These are phyloP conservation scores for Vitis labrusca DNA, from an alignment of 164 flowering plant species.

Conservation along the genomic window DNA sequence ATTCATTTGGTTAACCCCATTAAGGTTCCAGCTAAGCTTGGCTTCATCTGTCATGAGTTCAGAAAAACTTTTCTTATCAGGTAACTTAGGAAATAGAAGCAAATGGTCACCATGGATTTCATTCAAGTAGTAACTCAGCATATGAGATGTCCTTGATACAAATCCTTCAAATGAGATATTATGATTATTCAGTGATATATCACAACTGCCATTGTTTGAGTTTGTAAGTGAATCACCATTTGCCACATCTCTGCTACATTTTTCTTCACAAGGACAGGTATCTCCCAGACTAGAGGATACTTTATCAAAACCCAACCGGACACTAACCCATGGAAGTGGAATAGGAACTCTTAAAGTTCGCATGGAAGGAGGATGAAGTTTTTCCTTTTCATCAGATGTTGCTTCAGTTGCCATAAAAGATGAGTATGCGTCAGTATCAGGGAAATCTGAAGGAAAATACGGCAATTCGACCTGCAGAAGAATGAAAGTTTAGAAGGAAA, in stretches of 20 bases:
- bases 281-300: slow-evolving; percentile 1
- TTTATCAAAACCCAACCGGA: slow-evolving; percentile 27
- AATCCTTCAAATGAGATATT: slow-evolving; percentile 35
- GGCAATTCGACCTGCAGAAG: slow-evolving; percentile 68
- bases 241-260: slow-evolving; percentile 3
- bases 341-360: slow-evolving; percentile 63
- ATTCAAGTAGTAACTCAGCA: slow-evolving; percentile 36
- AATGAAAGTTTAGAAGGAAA: not conserved
- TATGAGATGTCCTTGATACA: slow-evolving; percentile 53
- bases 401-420: slow-evolving; percentile 55
- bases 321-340: slow-evolving; percentile 68
- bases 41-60: slow-evolving; percentile 30
- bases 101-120: slow-evolving; percentile 34
- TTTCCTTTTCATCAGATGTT: slow-evolving; percentile 26
- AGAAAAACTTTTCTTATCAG: slow-evolving; percentile 19
- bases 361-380: slow-evolving; percentile 45
- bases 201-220: slow-evolving; percentile 7
- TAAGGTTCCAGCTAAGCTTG: slow-evolving; percentile 18
- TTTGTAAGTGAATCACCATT: slow-evolving; percentile 2
- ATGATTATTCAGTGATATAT: slow-evolving; percentile 6
- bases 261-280: slow-evolving; percentile 5
- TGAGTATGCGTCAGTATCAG: slow-evolving; percentile 74
- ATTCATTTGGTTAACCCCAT: slow-evolving; percentile 9
- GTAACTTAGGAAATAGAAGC: slow-evolving; percentile 47
- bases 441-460: slow-evolving; percentile 78